Conservation (phyloP, 2,329 filamentous ascomycete genomes). For the Helotiales sp. region DNA sequence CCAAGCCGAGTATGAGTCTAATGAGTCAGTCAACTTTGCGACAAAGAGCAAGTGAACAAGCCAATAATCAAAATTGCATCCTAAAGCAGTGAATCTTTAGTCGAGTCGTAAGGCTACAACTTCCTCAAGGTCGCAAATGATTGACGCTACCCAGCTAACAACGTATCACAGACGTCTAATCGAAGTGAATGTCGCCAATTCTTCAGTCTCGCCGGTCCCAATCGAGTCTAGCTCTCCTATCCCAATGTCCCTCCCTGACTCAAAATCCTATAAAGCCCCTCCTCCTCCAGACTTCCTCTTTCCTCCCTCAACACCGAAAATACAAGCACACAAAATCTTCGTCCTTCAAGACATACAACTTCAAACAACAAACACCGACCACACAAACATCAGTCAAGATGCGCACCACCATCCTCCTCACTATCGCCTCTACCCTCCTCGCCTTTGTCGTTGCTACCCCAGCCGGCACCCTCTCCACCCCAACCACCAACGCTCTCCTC, state of each 20-base stretch:
- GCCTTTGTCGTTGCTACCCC: background rate
- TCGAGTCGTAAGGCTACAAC: background rate
- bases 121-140: background rate
- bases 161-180: background rate
- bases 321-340: background rate
- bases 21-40: background rate
- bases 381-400: background rate
- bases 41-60: background rate
- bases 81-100: background rate
- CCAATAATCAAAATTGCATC: background rate
- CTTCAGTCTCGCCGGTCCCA: background rate
- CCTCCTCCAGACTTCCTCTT: background rate
- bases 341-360: background rate
- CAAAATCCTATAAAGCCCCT: background rate
- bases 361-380: background rate
- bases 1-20: background rate
- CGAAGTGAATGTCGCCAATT: background rate
- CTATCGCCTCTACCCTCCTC: background rate
- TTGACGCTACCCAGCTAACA: background rate
- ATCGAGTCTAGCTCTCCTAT: background rate
- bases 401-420: background rate
- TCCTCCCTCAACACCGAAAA: background rate
- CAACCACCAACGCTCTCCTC: background rate
- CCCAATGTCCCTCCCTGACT: background rate
- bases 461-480: background rate